Evolutionary conservation across 768 basidiomycete species (phyloP), one percentile per base, ranked within the genome.

Genomic region (Neoboletus magnificus): DNA sequence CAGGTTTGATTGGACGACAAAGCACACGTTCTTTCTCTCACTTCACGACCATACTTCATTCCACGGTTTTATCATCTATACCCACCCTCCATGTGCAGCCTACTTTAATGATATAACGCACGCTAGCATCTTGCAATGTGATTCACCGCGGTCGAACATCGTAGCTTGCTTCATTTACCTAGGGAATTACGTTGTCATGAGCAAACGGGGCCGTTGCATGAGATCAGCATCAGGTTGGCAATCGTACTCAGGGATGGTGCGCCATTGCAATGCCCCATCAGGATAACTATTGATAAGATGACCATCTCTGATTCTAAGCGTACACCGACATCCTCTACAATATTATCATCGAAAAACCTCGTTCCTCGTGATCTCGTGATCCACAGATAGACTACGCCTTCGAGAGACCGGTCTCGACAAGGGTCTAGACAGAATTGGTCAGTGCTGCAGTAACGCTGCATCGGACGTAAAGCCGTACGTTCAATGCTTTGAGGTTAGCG

Each of bases 51-150:
- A 58, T 61, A 22, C 50, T 42, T 39, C 66, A 57, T 50, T 45
- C 48, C 59, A 60, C 52, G 55, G 48, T 53, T 51, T 47, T 48
- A 67, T 59, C 50, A 59, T 60, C 45, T 64, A 69, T 66, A 67
- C 67, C 66, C 62, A 55, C 51, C 54, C 56, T 56, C 42, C 56
- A 65, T 68, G 57, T 62, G 60, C 67, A 69, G 54, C 53, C 59
- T 64, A 60, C 58, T 48, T 54, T 69, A 57, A 58, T 62, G 58
- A 67, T 62, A 58, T 62, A 62, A 60, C 65, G 60, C 64, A 66
- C 64, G 53, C 59, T 58, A 61, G 52, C 59, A 67, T 64, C 59
- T 64, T 58, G 56, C 66, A 58, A 54, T 59, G 25, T 51, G 52
- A 56, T 32, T 55, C 43, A 22, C 29, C 36, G 23, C 18, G 48